These are phyloP conservation scores for Leishmania gerbilli DNA, from an alignment of 208 protist species.

Conservation along the genomic window DNA sequence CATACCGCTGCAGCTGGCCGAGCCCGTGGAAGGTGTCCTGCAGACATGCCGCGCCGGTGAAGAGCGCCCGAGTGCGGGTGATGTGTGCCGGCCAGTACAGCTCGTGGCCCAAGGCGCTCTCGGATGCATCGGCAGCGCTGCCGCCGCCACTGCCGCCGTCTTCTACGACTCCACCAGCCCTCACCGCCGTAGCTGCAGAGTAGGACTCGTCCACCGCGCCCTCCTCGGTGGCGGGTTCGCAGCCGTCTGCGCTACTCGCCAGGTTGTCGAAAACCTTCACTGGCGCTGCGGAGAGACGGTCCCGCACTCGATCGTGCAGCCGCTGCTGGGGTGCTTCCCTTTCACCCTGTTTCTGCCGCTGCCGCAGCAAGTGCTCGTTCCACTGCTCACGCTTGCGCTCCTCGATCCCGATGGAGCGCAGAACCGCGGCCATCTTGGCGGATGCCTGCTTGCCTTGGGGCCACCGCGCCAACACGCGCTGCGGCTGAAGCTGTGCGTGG, in stretches of 20 bases:
- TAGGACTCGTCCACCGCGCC: background rate
- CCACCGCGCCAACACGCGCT: constrained; percentile 61
- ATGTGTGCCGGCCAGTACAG: constrained; percentile 81
- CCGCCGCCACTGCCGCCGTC: background rate
- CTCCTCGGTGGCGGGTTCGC: background rate
- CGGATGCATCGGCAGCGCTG: background rate
- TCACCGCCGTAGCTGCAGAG: background rate
- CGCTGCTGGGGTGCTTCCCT: background rate
- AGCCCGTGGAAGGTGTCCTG: constrained; percentile 37
- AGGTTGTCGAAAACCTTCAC: background rate
- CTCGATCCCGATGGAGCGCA: constrained; percentile 45
- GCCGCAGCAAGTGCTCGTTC: constrained; percentile 31
- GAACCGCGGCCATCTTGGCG: constrained; percentile 31
- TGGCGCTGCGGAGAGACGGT: background rate
- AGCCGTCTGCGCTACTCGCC: background rate
- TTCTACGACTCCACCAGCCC: background rate
- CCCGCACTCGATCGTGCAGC: background rate
- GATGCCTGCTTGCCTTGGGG: constrained; percentile 32
- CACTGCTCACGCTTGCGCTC: constrained; percentile 39
- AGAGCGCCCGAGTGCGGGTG: constrained; percentile 28
- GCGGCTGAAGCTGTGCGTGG: background rate
- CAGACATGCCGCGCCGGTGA: constrained; percentile 29
- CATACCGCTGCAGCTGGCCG: constrained; percentile 38
- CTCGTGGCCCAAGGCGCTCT: constrained; percentile 14
- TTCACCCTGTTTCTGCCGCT: background rate